Evolutionary conservation across 257 asterid species (phyloP).

Genomic region (Gentiana dahurica): DNA sequence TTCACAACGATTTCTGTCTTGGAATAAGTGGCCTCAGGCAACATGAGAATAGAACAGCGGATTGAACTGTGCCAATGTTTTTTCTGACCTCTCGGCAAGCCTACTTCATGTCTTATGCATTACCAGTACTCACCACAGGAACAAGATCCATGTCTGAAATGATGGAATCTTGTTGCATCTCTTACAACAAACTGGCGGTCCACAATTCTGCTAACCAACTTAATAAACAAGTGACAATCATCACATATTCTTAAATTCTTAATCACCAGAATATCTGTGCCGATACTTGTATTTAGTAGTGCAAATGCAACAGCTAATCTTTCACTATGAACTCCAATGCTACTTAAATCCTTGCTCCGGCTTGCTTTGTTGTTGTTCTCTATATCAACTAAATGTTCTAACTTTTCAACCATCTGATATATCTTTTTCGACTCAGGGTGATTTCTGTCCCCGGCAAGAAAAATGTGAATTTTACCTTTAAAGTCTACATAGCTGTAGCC

Average conservation of each 20-base stretch:
- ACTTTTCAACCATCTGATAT: conserved; percentile 34
- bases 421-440: conserved; percentile 52
- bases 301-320: conserved; percentile 86
- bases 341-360: conserved; percentile 12
- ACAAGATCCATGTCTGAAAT: conserved; percentile 61
- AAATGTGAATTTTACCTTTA: conserved; percentile 52
- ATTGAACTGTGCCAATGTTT: neutral
- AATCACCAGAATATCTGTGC: conserved; percentile 49
- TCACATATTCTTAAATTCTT: conserved; percentile 82
- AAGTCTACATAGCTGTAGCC: conserved; percentile 72
- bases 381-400: conserved; percentile 28
- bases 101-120: neutral
- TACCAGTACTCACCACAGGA: conserved; percentile 94
- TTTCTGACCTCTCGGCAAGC: neutral
- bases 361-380: conserved; percentile 8
- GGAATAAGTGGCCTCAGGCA: no score
- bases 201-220: conserved; percentile 41
- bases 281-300: conserved; percentile 28
- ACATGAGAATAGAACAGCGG: no score
- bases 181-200: conserved; percentile 56
- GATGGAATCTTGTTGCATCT: conserved; percentile 91
- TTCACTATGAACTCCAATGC: conserved; percentile 55
- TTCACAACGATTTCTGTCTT: no score
- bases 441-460: conserved; percentile 60
- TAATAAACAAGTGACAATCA: conserved; percentile 69